Percentiles rank a stretch among this genome's conserved stretches.
phyloP scores from a whole-genome alignment of 768 basidiomycete species.

The Pleurotus citrinopileatus region DNA sequence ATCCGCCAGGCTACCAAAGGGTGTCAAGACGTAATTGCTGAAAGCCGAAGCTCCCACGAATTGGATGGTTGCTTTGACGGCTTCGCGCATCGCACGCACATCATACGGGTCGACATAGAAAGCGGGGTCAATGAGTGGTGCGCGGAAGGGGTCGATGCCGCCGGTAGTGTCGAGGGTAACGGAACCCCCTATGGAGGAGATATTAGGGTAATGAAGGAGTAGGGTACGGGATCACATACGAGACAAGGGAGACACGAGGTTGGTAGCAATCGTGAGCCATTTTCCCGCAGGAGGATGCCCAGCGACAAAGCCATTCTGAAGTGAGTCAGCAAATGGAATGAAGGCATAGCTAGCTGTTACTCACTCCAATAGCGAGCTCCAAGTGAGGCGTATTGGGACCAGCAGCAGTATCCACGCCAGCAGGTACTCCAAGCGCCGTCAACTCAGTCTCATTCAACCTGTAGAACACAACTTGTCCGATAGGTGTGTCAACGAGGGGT shows the following conservation, averaged over 20 bases:
- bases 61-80: conserved; percentile 19
- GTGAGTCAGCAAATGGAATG: conserved; percentile 10
- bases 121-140: conserved; percentile 26
- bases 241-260: conserved; percentile 22
- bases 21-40: conserved; percentile 22
- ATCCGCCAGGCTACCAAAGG: conserved; percentile 17
- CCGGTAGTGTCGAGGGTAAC: too few species aligned
- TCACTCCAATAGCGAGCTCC: conserved; percentile 31
- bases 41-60: conserved; percentile 25
- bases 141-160: too few species aligned
- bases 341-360: conserved; percentile 4
- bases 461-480: conserved; percentile 15
- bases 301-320: too few species aligned
- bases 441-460: conserved; percentile 17
- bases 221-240: conserved; percentile 12
- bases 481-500: conserved; percentile 11
- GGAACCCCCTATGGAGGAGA: conserved; percentile 20
- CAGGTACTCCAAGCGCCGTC: conserved; percentile 14
- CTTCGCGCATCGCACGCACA: conserved; percentile 23
- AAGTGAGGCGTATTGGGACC: conserved; percentile 34
- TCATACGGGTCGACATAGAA: conserved; percentile 19
- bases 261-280: conserved; percentile 14
- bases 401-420: conserved; percentile 30
- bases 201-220: conserved; percentile 20
- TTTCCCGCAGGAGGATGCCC: conserved; percentile 15